Conservation (phyloP, 2,329 filamentous ascomycete genomes). For the Ophiostoma sp. region DNA sequence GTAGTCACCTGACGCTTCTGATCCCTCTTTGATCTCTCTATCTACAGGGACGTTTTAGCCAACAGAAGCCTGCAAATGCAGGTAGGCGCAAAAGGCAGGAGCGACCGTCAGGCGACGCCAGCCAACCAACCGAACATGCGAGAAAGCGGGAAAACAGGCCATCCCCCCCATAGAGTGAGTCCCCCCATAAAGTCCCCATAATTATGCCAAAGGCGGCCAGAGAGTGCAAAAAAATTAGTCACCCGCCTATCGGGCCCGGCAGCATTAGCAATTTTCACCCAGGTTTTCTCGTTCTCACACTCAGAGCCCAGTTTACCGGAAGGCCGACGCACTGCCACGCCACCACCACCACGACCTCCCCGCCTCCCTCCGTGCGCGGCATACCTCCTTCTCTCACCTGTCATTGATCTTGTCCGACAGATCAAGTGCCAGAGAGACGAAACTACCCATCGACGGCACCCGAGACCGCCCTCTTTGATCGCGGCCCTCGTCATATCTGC, state of each 20-base stretch:
- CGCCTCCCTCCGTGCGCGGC: background rate
- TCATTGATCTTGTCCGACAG: background rate
- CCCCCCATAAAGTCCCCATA: background rate
- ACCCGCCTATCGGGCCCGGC: constrained; percentile 10
- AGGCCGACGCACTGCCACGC: constrained; percentile 12
- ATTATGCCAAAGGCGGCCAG: constrained; percentile 10
- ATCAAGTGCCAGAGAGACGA: constrained; percentile 3
- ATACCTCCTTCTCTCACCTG: background rate
- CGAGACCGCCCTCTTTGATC: background rate
- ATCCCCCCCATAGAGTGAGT: background rate
- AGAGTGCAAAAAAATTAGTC: constrained; percentile 16
- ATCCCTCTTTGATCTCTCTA: background rate
- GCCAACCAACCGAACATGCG: constrained; percentile 2
- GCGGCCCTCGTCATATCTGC: background rate
- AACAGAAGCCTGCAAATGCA: background rate
- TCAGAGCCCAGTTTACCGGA: background rate
- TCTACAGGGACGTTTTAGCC: background rate
- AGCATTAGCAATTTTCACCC: constrained; percentile 7
- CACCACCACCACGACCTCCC: background rate
- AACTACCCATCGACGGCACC: background rate
- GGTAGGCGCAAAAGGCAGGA: constrained; percentile 8
- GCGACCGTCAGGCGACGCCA: background rate
- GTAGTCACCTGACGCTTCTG: background rate
- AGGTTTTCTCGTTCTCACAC: background rate
- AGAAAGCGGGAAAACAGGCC: constrained; percentile 10